Base-by-base conservation (phyloP, 345 rosid genomes). In the Melaleuca quinquenervia region DNA sequence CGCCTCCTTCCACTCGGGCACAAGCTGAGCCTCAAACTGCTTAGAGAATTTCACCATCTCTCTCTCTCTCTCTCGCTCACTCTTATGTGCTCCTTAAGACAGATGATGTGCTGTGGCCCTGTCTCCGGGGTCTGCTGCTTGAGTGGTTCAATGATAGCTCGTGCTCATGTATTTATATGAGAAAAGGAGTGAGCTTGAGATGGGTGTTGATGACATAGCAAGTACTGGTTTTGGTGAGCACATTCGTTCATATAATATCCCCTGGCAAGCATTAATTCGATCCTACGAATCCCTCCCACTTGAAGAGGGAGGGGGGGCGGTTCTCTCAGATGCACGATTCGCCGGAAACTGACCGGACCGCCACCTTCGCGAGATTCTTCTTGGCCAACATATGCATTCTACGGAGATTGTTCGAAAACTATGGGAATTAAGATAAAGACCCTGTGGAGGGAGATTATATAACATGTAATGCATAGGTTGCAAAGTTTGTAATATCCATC, bases 1-100 rank as follows among this genome's bases (percentile, higher is more conserved):
- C 49, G 99, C 99, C 1, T 98, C 98, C 91, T 94, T 98, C 99
- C 99, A 96, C 85, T 98, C 99, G 8, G 99, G 99, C 76, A 98
- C 96, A 20, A 98, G 96, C 90, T 98, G 98, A 26, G 94, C 98
- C 87, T 98, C 96, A 49, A 96, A 95, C 85, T 98, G 98, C 91
- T 93, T 94, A 3, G 98, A 92, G 88, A 98, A 98, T 86, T 96
- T 98, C 88, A 98, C 97, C 98, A 98, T 96, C n/a, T 56, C 32
- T 49, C 9, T 32, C 45, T n/a, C 49, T 26, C n/a, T 78, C 82
- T 78, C 48, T 82, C 55, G 32, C 53, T n/a, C 29, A 41, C 32
- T n/a, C 41, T 50, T 50, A 26, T 49, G 84, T 6, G 36, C 84
- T 49, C 52, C 49, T 11, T 11, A 49, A 52, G 22, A 21, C 84